These are phyloP conservation scores for Ceratocystis papillata DNA, from an alignment of 2,329 filamentous ascomycete genomes.

Conservation along the genomic window DNA sequence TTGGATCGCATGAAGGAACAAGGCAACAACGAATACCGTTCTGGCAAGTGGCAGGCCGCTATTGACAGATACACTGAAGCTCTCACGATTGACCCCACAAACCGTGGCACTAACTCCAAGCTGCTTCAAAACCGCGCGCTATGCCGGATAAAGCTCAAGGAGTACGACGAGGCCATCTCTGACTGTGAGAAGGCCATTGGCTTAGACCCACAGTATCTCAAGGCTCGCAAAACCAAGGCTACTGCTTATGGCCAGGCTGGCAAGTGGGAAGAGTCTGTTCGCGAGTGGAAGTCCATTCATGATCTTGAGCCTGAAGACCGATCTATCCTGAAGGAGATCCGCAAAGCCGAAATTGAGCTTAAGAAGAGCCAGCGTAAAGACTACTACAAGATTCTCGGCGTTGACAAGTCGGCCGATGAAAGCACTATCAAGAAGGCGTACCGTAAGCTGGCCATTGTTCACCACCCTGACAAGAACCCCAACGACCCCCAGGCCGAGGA, in stretches of 20 bases:
- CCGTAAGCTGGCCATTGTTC: slow-evolving; percentile 81
- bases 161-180: slow-evolving; percentile 66
- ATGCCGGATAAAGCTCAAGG: slow-evolving; percentile 72
- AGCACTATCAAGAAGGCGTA: slow-evolving; percentile 93
- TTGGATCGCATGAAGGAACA: slow-evolving; percentile 89
- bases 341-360: slow-evolving; percentile 81
- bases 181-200: slow-evolving; percentile 78
- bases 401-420: slow-evolving; percentile 76
- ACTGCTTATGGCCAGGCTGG: slow-evolving; percentile 78
- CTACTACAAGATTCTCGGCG: slow-evolving; percentile 92
- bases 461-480: slow-evolving; percentile 97
- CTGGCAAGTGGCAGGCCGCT: slow-evolving; percentile 65
- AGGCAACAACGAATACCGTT: slow-evolving; percentile 83
- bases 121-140: slow-evolving; percentile 86
- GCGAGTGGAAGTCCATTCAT: slow-evolving; percentile 76
- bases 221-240: slow-evolving; percentile 87
- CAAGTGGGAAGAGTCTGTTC: slow-evolving; percentile 83
- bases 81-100: slow-evolving; percentile 71
- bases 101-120: slow-evolving; percentile 90
- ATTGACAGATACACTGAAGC: slow-evolving; percentile 77
- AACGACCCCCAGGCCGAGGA: slow-evolving; percentile 74
- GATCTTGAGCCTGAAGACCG: slow-evolving; percentile 76
- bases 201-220: slow-evolving; percentile 74
- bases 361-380: slow-evolving; percentile 98
- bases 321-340: slow-evolving; percentile 70